Conservation (phyloP, 106 monocot genomes). For the Acorus calamus region DNA sequence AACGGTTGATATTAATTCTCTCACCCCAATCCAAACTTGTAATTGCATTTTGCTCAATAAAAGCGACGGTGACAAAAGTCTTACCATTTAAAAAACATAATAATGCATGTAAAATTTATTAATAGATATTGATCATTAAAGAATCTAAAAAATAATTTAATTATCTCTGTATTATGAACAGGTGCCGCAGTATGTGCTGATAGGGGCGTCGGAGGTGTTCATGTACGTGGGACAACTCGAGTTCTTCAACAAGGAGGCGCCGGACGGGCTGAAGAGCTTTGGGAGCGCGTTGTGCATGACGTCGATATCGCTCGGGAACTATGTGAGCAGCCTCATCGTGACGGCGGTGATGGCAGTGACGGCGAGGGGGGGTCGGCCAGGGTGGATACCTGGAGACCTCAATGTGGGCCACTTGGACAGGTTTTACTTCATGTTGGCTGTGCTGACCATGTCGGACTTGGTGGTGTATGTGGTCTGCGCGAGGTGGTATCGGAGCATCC, state of each 20-base stretch:
- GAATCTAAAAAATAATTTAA: too few relatives aligned
- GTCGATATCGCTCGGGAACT: conserved; percentile 38
- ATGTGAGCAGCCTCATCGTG: conserved; percentile 25
- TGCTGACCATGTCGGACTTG: conserved; percentile 18
- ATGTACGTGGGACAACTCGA: conserved; percentile 47
- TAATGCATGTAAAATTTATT: too few relatives aligned
- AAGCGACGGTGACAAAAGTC: too few relatives aligned
- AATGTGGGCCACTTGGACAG: conserved; percentile 41
- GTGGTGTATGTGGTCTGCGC: conserved; percentile 28
- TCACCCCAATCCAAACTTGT: too few relatives aligned
- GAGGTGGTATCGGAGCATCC: conserved; percentile 17
- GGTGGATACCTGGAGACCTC: conserved; percentile 42
- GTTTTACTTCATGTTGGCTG: conserved; percentile 41
- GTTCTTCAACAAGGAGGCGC: conserved; percentile 48
- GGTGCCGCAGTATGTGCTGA: conserved; percentile 42
- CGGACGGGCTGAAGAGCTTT: conserved; percentile 47
- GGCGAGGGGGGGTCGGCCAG: conserved; percentile 4
- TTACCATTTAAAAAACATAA: too few relatives aligned
- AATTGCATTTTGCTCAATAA: too few relatives aligned
- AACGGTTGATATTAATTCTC: too few relatives aligned
- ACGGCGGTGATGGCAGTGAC: conserved; percentile 21
- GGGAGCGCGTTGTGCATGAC: conserved; percentile 39
- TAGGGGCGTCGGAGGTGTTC: conserved; percentile 53
- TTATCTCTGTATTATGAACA: conserved; percentile 7
- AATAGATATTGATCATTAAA: too few relatives aligned